Conservation (phyloP, 169 alveolate species). For the Cryptosporidium sp. region DNA sequence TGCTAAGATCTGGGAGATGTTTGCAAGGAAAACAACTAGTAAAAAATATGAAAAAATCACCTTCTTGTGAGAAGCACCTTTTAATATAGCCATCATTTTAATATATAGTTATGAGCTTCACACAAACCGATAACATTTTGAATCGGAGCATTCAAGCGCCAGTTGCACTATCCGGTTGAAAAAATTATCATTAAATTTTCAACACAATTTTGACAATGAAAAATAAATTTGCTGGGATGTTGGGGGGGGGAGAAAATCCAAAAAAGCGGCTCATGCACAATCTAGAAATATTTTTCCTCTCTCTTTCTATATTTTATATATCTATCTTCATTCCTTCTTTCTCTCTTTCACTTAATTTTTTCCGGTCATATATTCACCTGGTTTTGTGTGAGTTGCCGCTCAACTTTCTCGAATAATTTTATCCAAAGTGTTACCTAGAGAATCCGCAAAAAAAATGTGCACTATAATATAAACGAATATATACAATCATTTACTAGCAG, state of each 20-base stretch:
- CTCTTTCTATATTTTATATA: background rate
- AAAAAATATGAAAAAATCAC: conserved; percentile 29
- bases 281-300: background rate
- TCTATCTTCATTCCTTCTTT: background rate
- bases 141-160: conserved; percentile 61
- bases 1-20: conserved; percentile 17
- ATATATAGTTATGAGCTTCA: conserved; percentile 8
- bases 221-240: background rate
- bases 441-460: background rate
- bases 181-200: conserved; percentile 2
- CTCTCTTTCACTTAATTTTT: background rate
- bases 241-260: background rate
- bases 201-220: background rate
- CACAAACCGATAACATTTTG: conserved; percentile 70
- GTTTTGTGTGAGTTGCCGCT: conserved; percentile 1
- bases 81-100: conserved; percentile 5
- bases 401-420: background rate
- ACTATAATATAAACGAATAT: background rate
- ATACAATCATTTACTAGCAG: background rate
- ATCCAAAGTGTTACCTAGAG: background rate
- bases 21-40: conserved; percentile 37
- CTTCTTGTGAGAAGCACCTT: conserved; percentile 16
- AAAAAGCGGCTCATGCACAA: background rate
- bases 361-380: background rate
- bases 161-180: conserved; percentile 46